A percentile compares a stretch with the other conserved stretches of the same genome.
phyloP scores from a whole-genome alignment of 2,329 filamentous ascomycete species.

The Alternaria gaisen region DNA sequence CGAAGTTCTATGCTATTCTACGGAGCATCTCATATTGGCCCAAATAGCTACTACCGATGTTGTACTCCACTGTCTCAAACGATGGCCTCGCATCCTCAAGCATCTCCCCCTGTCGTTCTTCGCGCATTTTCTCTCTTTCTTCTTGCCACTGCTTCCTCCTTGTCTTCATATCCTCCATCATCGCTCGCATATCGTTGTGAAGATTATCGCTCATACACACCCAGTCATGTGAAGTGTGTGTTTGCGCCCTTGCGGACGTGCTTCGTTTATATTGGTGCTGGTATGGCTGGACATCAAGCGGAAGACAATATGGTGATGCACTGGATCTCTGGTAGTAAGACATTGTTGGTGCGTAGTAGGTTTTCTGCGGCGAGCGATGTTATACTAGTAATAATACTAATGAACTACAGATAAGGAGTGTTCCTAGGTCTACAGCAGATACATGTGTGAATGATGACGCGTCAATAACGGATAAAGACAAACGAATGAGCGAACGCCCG shows the following conservation, averaged over 20 bases:
- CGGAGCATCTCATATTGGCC: background rate
- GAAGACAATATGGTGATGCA: background rate
- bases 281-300: background rate
- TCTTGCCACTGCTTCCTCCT: constrained; percentile 13
- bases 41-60: background rate
- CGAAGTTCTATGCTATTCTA: background rate
- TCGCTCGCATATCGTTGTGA: constrained; percentile 7
- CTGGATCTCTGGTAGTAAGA: constrained; percentile 2
- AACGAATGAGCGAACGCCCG: background rate
- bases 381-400: background rate
- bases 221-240: constrained; percentile 1
- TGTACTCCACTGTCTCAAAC: background rate
- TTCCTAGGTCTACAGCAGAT: background rate
- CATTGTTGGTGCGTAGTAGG: background rate
- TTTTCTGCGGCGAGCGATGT: background rate
- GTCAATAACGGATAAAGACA: background rate
- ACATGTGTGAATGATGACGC: background rate
- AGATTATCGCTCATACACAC: constrained; percentile 10
- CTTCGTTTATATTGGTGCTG: background rate
- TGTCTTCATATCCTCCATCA: constrained; percentile 15
- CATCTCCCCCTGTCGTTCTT: background rate
- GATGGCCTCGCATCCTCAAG: background rate
- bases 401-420: background rate
- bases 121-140: constrained; percentile 7
- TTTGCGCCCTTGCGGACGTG: background rate